Conservation (phyloP, 2,329 filamentous ascomycete genomes). For the Ophiostoma ulmi region DNA sequence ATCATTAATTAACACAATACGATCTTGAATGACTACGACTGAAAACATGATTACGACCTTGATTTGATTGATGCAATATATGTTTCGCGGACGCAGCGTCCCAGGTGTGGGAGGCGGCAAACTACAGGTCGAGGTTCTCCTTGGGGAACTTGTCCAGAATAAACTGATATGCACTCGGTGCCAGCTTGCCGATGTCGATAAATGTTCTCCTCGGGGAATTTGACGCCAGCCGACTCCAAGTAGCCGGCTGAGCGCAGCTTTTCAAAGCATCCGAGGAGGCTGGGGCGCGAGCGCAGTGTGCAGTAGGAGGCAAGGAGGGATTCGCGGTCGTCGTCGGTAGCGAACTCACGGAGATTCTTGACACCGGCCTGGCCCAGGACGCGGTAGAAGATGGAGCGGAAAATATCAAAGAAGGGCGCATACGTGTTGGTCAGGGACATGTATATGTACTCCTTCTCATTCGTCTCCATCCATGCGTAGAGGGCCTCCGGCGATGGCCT, state of each 20-base stretch:
- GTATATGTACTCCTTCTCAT: not conserved
- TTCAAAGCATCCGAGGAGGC: not conserved
- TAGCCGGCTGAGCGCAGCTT: not conserved
- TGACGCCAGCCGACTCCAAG: not conserved
- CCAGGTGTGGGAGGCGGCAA: not conserved
- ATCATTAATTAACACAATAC: not conserved
- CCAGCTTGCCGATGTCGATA: not conserved
- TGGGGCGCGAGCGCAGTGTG: not conserved
- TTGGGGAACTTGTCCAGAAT: not conserved
- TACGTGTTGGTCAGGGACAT: not conserved
- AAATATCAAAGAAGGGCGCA: not conserved
- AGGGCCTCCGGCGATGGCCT: slow-evolving; percentile 4
- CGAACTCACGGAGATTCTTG: not conserved
- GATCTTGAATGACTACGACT: not conserved
- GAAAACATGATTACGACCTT: not conserved
- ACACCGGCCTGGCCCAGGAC: not conserved
- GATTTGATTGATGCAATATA: not conserved
- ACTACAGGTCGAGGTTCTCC: slow-evolving; percentile 4
- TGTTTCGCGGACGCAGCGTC: not conserved
- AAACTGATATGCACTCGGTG: not conserved
- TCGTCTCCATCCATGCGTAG: slow-evolving; percentile 4
- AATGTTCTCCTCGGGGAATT: not conserved
- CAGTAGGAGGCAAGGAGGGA: not conserved
- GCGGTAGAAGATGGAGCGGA: slow-evolving; percentile 10
- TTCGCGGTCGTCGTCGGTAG: not conserved